Base-by-base conservation (phyloP, 345 rosid species). In the Draba incana region DNA sequence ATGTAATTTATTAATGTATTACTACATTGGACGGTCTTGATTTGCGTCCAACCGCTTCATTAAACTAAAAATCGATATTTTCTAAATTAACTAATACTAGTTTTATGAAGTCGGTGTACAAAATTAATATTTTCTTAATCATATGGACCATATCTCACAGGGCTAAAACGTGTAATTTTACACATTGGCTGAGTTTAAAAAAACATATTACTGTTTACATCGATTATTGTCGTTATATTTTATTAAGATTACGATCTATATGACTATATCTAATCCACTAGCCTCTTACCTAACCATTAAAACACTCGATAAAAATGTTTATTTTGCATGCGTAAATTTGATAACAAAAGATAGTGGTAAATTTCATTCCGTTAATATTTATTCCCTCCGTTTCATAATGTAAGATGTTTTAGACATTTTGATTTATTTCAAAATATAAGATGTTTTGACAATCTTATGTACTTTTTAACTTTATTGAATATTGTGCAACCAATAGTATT, bases 251-350 rank as follows among this genome's bases (percentile, higher is more conserved):
- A 51, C 35, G 57, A 59, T 59, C 44, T 44, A 52, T n/a, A n/a
- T n/a, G n/a, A n/a, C n/a, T n/a, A n/a, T 33, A 46, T 66, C 56
- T 66, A 66, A 60, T 74, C 78, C 73, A 61, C 46, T 61, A 60
- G 57, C 51, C 60, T 74, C 72, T 60, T 51, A 52, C 77, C 72
- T 45, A 74, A 66, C 68, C 44, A 33, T 45, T 30, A 52, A 23
- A 24, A 35, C 55, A 66, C 33, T 73, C 14, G 41, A 10, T 50
- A 33, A 6, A 28, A 31, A 37, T 5, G 20, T 48, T 48, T 66
- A 5, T 41, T 39, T 61, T 14, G 60, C 16, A 15, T 57, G 57
- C 33, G 28, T 69, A 30, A 14, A 15, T 59, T 10, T 28, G 38
- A 31, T 69, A 28, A 49, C 44, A 42, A 16, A 33, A 62, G 2